A percentile compares a stretch with the other conserved stretches of the same genome.
phyloP scores from a whole-genome alignment of 176 grass and related monocot species.

The Phyllostachys edulis region DNA sequence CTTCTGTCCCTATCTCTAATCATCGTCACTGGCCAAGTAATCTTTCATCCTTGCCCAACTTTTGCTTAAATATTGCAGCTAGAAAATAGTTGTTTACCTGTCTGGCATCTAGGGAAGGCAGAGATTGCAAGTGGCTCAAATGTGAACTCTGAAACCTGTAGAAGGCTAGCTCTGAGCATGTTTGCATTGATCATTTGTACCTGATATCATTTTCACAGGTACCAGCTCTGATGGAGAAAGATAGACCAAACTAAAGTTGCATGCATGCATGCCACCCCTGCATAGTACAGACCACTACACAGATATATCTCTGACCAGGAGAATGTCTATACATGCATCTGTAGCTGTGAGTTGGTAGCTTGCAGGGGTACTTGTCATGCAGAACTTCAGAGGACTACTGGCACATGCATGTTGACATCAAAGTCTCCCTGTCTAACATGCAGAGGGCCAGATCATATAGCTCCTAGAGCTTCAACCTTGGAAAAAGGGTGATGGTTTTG shows the following conservation, averaged over 20 bases:
- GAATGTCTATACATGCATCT: slow-evolving; percentile 25
- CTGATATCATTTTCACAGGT: slow-evolving; percentile 33
- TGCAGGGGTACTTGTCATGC: slow-evolving; percentile 43
- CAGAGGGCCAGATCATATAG: slow-evolving; percentile 5
- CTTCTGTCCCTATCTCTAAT: slow-evolving; percentile 24
- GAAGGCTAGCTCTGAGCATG: slow-evolving; percentile 14
- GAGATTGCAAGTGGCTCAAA: slow-evolving; percentile 34
- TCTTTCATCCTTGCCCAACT: slow-evolving; percentile 39
- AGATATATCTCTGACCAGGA: slow-evolving; percentile 26
- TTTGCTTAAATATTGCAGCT: slow-evolving; percentile 31
- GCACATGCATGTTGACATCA: slow-evolving; percentile 40
- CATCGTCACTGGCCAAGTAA: slow-evolving; percentile 20
- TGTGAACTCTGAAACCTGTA: slow-evolving; percentile 24
- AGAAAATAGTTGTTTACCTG: slow-evolving; percentile 14
- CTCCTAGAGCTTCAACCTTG: slow-evolving; percentile 9
- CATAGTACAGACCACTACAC: slow-evolving; percentile 16
- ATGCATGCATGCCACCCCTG: slow-evolving; percentile 19
- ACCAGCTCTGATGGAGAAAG: slow-evolving; percentile 20
- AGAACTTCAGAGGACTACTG: slow-evolving; percentile 30
- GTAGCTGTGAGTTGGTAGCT: slow-evolving; percentile 34
- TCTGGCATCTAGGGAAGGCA: slow-evolving; percentile 40
- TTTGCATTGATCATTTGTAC: not conserved
- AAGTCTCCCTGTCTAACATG: slow-evolving; percentile 28
- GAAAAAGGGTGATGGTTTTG: not conserved
- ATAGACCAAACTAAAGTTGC: slow-evolving; percentile 28